Conservation (phyloP, 495 filamentous ascomycete species). For the Aspergillus steynii region DNA sequence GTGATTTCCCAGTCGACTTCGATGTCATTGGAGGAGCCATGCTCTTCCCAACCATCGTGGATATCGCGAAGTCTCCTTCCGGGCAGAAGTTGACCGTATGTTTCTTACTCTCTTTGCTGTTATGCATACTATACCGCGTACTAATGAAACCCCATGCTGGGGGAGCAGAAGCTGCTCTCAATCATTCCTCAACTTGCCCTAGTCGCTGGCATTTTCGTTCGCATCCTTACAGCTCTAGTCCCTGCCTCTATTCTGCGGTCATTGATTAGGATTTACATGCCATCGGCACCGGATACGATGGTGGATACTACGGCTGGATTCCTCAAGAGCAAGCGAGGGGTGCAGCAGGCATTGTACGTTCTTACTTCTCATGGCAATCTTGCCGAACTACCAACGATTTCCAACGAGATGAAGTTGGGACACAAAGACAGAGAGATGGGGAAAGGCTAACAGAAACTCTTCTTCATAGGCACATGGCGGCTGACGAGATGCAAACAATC, state of each 20-base stretch:
- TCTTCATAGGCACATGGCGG: slow-evolving; percentile 55
- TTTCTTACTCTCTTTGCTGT: slow-evolving; percentile 4
- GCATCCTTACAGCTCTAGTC: slow-evolving; percentile 45
- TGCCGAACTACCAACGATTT: background rate
- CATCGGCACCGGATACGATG: slow-evolving; percentile 54
- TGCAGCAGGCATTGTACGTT: slow-evolving; percentile 69
- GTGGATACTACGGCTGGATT: slow-evolving; percentile 63
- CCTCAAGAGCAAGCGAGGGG: slow-evolving; percentile 59
- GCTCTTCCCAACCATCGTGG: slow-evolving; percentile 75
- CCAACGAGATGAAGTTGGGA: background rate
- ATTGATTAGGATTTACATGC: slow-evolving; percentile 49
- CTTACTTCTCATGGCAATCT: background rate
- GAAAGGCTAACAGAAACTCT: background rate
- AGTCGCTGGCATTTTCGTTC: slow-evolving; percentile 53
- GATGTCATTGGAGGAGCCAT: slow-evolving; percentile 62
- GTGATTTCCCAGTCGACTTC: slow-evolving; percentile 25
- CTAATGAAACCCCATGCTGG: background rate
- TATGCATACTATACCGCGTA: background rate
- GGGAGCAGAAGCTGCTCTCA: slow-evolving; percentile 39
- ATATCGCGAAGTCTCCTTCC: slow-evolving; percentile 66
- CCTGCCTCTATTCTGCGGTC: slow-evolving; percentile 41
- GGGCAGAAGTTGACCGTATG: slow-evolving; percentile 58
- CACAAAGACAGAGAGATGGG: background rate
- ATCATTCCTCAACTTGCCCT: slow-evolving; percentile 56
- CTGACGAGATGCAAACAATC: slow-evolving; percentile 77